Conservation (phyloP, 192 early-diverging fungal species). For the Paraglomus occultum region DNA sequence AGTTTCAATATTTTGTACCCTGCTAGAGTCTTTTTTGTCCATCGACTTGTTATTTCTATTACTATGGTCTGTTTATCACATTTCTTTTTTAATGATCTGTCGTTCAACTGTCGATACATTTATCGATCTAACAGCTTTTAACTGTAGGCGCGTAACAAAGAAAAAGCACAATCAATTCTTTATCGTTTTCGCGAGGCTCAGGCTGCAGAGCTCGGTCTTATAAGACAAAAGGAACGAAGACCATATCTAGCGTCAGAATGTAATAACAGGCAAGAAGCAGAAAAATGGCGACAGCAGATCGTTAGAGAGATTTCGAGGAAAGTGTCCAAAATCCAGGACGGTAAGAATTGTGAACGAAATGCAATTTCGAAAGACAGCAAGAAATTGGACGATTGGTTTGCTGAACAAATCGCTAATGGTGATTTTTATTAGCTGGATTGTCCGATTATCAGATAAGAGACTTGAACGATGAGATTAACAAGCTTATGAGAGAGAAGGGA, state of each 20-base stretch:
- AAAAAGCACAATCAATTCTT: constrained; percentile 98
- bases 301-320: constrained; percentile 86
- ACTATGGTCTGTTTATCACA: constrained; percentile 5
- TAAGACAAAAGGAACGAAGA: constrained; percentile 62
- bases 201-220: constrained; percentile 73
- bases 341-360: constrained; percentile 40
- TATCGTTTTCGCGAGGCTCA: constrained; percentile 97
- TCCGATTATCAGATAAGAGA: constrained; percentile 93
- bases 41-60: too few species aligned
- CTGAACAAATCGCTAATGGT: neutral
- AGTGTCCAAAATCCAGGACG: constrained; percentile 89
- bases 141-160: constrained; percentile 87
- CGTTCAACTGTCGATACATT: neutral
- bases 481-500: constrained; percentile 83
- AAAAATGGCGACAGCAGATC: constrained; percentile 89
- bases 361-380: neutral
- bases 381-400: neutral
- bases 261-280: constrained; percentile 71
- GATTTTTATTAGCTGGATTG: constrained; percentile 58
- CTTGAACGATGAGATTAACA: constrained; percentile 97
- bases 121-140: constrained; percentile 37
- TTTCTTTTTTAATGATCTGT: neutral
- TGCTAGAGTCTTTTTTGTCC: too few species aligned
- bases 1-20: too few species aligned
- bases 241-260: constrained; percentile 74